Conservation (phyloP, 1,284 basidiomycete genomes). For the Retiboletus flavoniger region DNA sequence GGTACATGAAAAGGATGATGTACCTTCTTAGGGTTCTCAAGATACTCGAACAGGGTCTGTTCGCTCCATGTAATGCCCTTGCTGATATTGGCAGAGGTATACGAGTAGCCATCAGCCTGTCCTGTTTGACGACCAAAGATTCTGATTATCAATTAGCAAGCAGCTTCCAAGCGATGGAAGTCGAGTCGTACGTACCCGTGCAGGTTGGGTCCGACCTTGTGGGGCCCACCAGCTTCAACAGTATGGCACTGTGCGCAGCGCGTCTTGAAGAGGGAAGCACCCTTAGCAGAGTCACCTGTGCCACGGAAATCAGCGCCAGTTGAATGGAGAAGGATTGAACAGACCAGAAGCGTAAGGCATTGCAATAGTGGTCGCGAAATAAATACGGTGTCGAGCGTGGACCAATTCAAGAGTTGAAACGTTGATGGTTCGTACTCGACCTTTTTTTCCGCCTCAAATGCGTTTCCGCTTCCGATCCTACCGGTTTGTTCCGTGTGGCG, state of each 20-base stretch:
- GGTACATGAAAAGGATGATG: slow-evolving; percentile 13
- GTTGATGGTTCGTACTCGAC: neutral
- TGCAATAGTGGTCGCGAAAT: slow-evolving; percentile 3
- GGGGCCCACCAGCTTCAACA: slow-evolving; percentile 74
- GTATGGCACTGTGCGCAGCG: slow-evolving; percentile 99
- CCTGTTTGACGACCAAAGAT: slow-evolving; percentile 90
- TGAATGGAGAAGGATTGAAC: neutral
- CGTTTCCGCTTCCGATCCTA: slow-evolving; percentile 25
- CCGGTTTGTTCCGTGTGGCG: slow-evolving; percentile 31
- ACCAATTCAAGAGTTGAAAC: slow-evolving; percentile 2
- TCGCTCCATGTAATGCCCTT: slow-evolving; percentile 89
- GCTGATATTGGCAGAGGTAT: slow-evolving; percentile 96
- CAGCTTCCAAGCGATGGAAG: neutral
- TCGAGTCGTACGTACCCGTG: slow-evolving; percentile 62
- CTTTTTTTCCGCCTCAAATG: slow-evolving; percentile 17
- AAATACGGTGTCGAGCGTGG: slow-evolving; percentile 2
- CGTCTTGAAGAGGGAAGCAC: slow-evolving; percentile 92
- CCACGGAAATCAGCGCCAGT: neutral
- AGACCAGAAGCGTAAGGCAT: slow-evolving; percentile 34
- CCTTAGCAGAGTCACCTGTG: slow-evolving; percentile 84
- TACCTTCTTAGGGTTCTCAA: slow-evolving; percentile 96
- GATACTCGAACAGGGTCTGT: slow-evolving; percentile 90
- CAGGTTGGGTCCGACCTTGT: slow-evolving; percentile 95
- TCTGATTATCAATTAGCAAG: slow-evolving; percentile 34
- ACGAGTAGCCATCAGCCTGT: slow-evolving; percentile 83